phyloP scores from a whole-genome alignment of 2,329 filamentous ascomycete species.

The Chlorencoelia australis region DNA sequence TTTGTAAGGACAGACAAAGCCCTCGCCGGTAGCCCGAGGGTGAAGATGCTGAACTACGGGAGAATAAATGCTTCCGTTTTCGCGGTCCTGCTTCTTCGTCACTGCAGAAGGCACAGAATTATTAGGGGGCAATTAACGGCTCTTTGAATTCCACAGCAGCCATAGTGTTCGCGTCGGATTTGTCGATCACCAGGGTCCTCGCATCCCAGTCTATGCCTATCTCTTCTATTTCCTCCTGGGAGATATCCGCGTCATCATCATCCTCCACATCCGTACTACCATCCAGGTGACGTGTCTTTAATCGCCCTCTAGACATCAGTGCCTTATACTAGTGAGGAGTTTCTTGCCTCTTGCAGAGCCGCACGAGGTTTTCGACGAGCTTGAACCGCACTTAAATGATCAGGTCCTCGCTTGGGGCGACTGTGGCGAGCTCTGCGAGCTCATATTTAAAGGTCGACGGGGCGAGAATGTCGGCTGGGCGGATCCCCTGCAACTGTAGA shows the following conservation, averaged over 20 bases:
- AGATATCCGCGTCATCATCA: background rate
- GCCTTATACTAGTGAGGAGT: conserved; percentile 13
- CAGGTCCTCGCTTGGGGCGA: conserved; percentile 14
- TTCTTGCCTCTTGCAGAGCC: conserved; percentile 15
- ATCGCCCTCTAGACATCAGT: conserved; percentile 1
- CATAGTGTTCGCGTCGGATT: background rate
- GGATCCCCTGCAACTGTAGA: conserved; percentile 16
- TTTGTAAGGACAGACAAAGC: conserved; percentile 6
- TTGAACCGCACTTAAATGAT: conserved; percentile 14
- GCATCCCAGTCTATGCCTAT: background rate
- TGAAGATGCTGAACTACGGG: conserved; percentile 6
- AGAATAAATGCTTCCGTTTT: conserved; percentile 6
- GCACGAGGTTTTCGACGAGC: conserved; percentile 12
- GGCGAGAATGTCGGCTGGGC: conserved; percentile 14
- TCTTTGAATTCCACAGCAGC: background rate
- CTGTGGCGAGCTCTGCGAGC: conserved; percentile 16
- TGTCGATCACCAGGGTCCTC: background rate
- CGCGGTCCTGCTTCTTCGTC: conserved; percentile 5
- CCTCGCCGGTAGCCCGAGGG: background rate
- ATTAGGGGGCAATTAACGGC: conserved; percentile 1
- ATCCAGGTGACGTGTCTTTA: background rate
- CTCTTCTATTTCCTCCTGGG: conserved; percentile 1
- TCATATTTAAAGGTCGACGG: conserved; percentile 17
- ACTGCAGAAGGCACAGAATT: conserved; percentile 5
- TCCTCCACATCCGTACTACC: background rate